A percentile compares a stretch with the other conserved stretches of the same genome.
phyloP scores from a whole-genome alignment of 2,329 filamentous ascomycete genomes.

The Cadophora sp. region DNA sequence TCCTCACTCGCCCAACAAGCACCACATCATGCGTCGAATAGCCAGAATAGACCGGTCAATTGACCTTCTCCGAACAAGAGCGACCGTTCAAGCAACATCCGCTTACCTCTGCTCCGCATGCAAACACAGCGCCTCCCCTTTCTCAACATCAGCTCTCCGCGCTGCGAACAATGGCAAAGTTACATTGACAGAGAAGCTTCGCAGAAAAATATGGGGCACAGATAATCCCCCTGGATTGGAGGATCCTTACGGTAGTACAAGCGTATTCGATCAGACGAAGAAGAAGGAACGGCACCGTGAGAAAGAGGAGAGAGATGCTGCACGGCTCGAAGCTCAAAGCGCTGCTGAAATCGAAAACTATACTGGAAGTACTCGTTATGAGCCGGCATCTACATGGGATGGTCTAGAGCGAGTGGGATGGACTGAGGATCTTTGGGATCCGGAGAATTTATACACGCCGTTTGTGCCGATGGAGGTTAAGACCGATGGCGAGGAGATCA shows the following conservation, averaged over 20 bases:
- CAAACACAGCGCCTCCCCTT: slow-evolving; percentile 37
- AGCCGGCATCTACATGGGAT: slow-evolving; percentile 55
- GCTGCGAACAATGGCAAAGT: slow-evolving; percentile 30
- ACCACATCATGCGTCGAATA: slow-evolving; percentile 42
- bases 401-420: slow-evolving; percentile 61
- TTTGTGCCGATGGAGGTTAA: slow-evolving; percentile 49
- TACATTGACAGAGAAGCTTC: slow-evolving; percentile 52
- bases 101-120: slow-evolving; percentile 39
- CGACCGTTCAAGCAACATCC: slow-evolving; percentile 22
- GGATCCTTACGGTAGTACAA: slow-evolving; percentile 54
- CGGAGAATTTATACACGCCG: slow-evolving; percentile 48
- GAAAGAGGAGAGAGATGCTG: slow-evolving; percentile 30
- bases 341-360: background rate
- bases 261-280: slow-evolving; percentile 36
- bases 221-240: slow-evolving; percentile 54
- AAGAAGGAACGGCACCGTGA: slow-evolving; percentile 20
- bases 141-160: slow-evolving; percentile 39
- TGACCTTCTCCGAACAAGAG: slow-evolving; percentile 34
- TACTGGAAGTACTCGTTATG: slow-evolving; percentile 46
- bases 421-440: slow-evolving; percentile 48
- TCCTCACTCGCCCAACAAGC: slow-evolving; percentile 7
- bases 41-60: slow-evolving; percentile 41
- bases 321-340: slow-evolving; percentile 12
- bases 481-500: slow-evolving; percentile 45
- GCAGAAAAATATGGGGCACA: slow-evolving; percentile 56